Percentiles rank a stretch among this genome's conserved stretches.
Evolutionary conservation across 2,329 filamentous ascomycete genomes (phyloP).

Genomic region (Paecilomyces sp.): DNA sequence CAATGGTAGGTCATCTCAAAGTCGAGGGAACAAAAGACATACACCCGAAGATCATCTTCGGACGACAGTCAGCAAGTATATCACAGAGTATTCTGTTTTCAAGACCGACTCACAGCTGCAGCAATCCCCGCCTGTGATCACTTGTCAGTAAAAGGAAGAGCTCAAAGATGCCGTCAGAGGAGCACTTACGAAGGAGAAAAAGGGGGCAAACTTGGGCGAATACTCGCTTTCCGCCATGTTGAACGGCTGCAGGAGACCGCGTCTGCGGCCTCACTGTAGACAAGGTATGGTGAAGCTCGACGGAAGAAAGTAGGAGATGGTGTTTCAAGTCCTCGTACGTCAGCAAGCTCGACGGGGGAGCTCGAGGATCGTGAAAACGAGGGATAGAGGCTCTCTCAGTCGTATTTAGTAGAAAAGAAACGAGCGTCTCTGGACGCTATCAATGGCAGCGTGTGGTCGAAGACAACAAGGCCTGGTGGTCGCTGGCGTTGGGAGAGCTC

Average conservation of each 20-base stretch:
- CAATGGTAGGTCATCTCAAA: conserved; percentile 2
- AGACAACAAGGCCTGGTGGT: neutral
- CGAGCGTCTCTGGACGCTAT: neutral
- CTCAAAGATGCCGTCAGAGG: neutral
- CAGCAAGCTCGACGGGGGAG: neutral
- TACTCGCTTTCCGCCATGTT: conserved; percentile 43
- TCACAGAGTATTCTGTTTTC: neutral
- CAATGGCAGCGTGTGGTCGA: neutral
- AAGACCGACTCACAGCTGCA: conserved; percentile 35
- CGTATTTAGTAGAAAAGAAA: neutral
- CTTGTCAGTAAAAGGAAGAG: conserved; percentile 17
- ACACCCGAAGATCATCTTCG: conserved; percentile 47
- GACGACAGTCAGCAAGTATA: conserved; percentile 17
- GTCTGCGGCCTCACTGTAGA: conserved; percentile 80
- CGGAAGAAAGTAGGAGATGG: neutral
- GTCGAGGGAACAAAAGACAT: conserved; percentile 19
- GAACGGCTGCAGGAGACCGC: conserved; percentile 49
- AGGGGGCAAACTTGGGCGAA: conserved; percentile 58
- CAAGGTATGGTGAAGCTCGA: neutral
- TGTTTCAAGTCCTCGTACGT: neutral
- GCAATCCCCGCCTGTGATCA: conserved; percentile 41
- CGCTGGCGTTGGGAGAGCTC: neutral
- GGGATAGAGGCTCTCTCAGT: neutral
- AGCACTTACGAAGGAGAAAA: conserved; percentile 58
- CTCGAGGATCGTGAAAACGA: neutral